Evolutionary conservation across 202 grass and related monocot genomes (phyloP).

Genomic region (Carex arenaria): DNA sequence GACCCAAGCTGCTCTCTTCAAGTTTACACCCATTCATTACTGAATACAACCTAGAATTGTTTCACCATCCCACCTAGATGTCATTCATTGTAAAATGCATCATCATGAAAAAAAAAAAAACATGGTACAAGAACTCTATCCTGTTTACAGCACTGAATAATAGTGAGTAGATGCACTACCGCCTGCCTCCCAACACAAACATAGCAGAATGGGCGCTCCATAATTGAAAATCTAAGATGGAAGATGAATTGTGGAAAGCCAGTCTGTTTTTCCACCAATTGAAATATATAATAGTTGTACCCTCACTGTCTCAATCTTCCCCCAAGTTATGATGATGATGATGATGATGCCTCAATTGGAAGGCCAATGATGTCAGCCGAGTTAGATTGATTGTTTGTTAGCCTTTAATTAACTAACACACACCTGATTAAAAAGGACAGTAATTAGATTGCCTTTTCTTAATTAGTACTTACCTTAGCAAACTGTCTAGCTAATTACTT

Average conservation of each 20-base stretch:
- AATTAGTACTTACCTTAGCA: no score
- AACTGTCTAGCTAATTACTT: no score
- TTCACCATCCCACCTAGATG: neutral
- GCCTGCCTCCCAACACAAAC: slow-evolving; percentile 9
- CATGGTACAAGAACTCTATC: neutral
- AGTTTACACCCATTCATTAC: neutral
- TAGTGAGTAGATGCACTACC: slow-evolving; percentile 1
- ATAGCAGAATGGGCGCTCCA: neutral
- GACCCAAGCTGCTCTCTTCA: no score
- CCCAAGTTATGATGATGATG: neutral
- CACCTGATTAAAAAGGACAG: no score
- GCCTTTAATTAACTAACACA: no score
- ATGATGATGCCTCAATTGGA: no score
- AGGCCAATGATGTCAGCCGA: no score
- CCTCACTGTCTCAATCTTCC: neutral
- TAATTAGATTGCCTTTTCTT: no score
- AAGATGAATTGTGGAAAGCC: slow-evolving; percentile 4
- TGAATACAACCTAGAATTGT: neutral
- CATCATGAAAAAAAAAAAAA: neutral
- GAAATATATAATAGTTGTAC: neutral
- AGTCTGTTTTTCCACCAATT: slow-evolving; percentile 18
- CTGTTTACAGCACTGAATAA: neutral
- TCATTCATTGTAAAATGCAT: neutral
- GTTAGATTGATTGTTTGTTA: no score
- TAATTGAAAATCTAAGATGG: neutral